Conservation (phyloP, 495 filamentous ascomycete species). For the Hyaloscypha hepaticicola region DNA sequence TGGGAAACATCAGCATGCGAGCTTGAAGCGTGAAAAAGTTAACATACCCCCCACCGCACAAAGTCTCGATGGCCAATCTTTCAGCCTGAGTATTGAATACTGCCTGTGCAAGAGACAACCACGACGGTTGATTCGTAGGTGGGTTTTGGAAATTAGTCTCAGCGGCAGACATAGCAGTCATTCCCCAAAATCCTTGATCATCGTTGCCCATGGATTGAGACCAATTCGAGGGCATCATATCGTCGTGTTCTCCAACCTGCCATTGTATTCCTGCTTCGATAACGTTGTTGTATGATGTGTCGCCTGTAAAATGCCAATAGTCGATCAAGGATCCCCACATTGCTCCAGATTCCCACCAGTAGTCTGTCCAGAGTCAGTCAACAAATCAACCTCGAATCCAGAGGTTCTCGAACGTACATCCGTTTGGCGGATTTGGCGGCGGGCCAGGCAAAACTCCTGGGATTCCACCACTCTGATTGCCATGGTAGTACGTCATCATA, state of each 20-base stretch:
- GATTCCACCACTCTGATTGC: constrained; percentile 57
- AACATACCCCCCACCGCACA: constrained; percentile 74
- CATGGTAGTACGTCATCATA: constrained; percentile 65
- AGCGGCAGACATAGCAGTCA: constrained; percentile 66
- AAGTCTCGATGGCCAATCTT: constrained; percentile 57
- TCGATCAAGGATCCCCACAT: constrained; percentile 74
- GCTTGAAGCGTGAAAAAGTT: constrained; percentile 57
- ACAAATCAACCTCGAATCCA: neutral
- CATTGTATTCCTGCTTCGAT: constrained; percentile 61
- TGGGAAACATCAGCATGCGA: constrained; percentile 70
- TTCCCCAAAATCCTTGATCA: constrained; percentile 75
- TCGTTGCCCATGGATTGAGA: constrained; percentile 77
- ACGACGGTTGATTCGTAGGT: constrained; percentile 78
- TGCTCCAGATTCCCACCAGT: constrained; percentile 77
- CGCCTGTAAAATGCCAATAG: constrained; percentile 77
- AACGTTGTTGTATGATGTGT: constrained; percentile 65
- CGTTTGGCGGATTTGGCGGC: constrained; percentile 44
- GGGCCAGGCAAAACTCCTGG: constrained; percentile 63
- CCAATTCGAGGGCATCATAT: constrained; percentile 57
- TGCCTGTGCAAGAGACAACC: constrained; percentile 67
- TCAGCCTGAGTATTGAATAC: constrained; percentile 59
- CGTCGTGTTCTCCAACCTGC: constrained; percentile 62
- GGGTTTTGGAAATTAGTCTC: constrained; percentile 65
- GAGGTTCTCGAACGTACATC: constrained; percentile 45
- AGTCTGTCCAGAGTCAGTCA: constrained; percentile 35